Conservation (phyloP, 1,139 yeast genomes). For the Blastobotrys persicus region DNA sequence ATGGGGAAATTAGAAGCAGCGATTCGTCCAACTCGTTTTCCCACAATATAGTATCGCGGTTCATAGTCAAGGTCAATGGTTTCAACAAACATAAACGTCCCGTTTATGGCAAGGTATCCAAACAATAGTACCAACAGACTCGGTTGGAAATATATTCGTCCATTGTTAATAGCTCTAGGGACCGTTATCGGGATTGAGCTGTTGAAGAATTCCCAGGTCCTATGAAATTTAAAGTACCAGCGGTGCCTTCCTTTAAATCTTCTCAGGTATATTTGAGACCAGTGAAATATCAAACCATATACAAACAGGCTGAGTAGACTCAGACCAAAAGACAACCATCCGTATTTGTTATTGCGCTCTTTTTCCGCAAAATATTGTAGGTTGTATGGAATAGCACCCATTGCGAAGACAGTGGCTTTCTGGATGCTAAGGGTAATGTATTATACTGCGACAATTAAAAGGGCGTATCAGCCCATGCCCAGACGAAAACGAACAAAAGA, state of each 20-base stretch:
- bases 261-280: conserved; percentile 41
- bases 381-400: conserved; percentile 33
- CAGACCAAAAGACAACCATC: conserved; percentile 42
- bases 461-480: not conserved
- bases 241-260: conserved; percentile 16
- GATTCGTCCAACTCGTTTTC: conserved; percentile 46
- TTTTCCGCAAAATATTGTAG: conserved; percentile 42
- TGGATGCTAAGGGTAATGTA: not conserved
- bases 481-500: not conserved
- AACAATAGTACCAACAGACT: conserved; percentile 39
- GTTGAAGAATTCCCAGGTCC: conserved; percentile 38
- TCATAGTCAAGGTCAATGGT: conserved; percentile 45
- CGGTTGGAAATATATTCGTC: conserved; percentile 43
- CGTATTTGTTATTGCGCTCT: conserved; percentile 40
- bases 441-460: not conserved
- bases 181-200: conserved; percentile 29
- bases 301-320: conserved; percentile 34
- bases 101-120: conserved; percentile 38
- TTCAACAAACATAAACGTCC: conserved; percentile 26
- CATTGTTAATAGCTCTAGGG: conserved; percentile 28
- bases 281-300: conserved; percentile 46
- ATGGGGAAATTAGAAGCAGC: conserved; percentile 47
- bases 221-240: conserved; percentile 35
- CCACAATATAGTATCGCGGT: conserved; percentile 43
- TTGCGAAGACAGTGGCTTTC: conserved; percentile 1